Evolutionary conservation across 2,329 filamentous ascomycete genomes (phyloP).

Genomic region (Onygenales sp.): DNA sequence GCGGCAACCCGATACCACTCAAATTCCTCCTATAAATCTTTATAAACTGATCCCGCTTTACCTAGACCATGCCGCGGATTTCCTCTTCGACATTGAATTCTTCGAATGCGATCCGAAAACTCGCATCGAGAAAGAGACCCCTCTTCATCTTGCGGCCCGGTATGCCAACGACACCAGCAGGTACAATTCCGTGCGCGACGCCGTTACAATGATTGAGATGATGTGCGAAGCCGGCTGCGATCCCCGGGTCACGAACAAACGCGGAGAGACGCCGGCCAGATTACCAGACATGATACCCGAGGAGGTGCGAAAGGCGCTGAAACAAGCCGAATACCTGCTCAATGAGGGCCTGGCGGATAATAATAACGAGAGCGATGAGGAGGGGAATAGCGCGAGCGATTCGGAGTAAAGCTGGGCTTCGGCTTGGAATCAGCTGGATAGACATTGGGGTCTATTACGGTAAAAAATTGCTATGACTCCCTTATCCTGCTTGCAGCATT

Average conservation of each 20-base stretch:
- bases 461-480: too few relatives aligned
- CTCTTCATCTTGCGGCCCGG: slow-evolving; percentile 35
- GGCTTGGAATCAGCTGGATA: background rate
- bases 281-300: slow-evolving; percentile 33
- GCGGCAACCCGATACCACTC: too few relatives aligned
- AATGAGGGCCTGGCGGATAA: slow-evolving; percentile 33
- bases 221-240: slow-evolving; percentile 41
- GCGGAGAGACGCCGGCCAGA: slow-evolving; percentile 36
- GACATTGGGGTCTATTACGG: too few relatives aligned
- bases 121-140: slow-evolving; percentile 37
- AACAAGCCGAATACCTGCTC: slow-evolving; percentile 38
- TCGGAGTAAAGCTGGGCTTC: slow-evolving; percentile 5
- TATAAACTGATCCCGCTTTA: background rate
- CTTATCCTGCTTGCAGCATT: too few relatives aligned
- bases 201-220: slow-evolving; percentile 39
- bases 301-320: slow-evolving; percentile 32
- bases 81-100: slow-evolving; percentile 38
- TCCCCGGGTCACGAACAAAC: slow-evolving; percentile 39
- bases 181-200: slow-evolving; percentile 26
- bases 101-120: slow-evolving; percentile 41
- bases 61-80: slow-evolving; percentile 39
- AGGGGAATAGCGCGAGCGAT: slow-evolving; percentile 27
- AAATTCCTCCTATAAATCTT: too few relatives aligned
- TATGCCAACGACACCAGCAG: slow-evolving; percentile 35
- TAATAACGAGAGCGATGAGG: slow-evolving; percentile 24